Percentiles rank a stretch among this genome's conserved stretches.
Evolutionary conservation across 495 filamentous ascomycete genomes (phyloP).

Genomic region (Aspergillus coremiiformis): DNA sequence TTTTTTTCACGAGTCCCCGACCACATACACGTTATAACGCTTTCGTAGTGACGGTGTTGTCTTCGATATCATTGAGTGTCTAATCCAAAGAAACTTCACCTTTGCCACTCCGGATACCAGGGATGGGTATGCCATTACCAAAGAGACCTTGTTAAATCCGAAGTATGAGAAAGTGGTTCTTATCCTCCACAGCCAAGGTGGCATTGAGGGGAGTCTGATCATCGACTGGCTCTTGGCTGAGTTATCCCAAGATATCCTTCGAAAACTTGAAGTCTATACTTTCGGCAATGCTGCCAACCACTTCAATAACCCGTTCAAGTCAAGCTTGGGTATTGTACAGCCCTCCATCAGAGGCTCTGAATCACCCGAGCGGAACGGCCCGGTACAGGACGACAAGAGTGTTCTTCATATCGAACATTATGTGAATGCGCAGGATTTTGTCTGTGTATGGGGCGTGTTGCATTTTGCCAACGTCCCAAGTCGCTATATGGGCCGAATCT

Average conservation of each 20-base stretch:
- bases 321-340: not conserved
- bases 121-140: conserved; percentile 24
- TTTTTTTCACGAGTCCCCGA: not conserved
- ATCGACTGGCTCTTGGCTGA: conserved; percentile 77
- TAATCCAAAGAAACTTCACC: conserved; percentile 67
- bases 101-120: conserved; percentile 68
- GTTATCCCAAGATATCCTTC: conserved; percentile 56
- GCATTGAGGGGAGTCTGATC: conserved; percentile 65
- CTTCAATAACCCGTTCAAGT: conserved; percentile 68
- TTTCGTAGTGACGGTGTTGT: conserved; percentile 46
- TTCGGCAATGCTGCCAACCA: conserved; percentile 83
- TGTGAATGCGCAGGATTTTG: conserved; percentile 67
- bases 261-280: conserved; percentile 75
- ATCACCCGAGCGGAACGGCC: not conserved
- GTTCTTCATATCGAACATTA: conserved; percentile 82
- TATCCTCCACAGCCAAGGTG: conserved; percentile 77
- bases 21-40: not conserved
- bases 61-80: conserved; percentile 68
- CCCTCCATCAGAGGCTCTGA: not conserved
- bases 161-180: conserved; percentile 65
- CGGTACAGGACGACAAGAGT: conserved; percentile 13
- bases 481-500: conserved; percentile 70
- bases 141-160: conserved; percentile 27
- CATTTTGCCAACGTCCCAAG: conserved; percentile 45
- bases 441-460: conserved; percentile 67